Evolutionary conservation across 2,329 filamentous ascomycete species (phyloP), one percentile per base, ranked within the genome.

Genomic region (Mollisiaceae sp.): DNA sequence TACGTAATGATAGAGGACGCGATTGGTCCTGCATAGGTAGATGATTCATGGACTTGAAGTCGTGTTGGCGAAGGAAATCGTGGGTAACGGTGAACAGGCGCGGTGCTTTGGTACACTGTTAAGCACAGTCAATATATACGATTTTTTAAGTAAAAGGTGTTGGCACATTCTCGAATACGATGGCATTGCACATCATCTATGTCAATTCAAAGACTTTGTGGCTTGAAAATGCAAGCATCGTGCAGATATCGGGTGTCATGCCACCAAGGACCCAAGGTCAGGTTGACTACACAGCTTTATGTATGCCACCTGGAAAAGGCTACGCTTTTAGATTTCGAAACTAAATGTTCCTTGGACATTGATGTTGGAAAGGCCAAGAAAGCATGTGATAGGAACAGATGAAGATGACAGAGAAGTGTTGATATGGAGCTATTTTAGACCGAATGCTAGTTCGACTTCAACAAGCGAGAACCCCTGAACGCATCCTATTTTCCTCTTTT

Each of bases 381-480:
- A 15, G 12, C 6, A 15, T 43, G 15, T 2, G 6, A 43, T 43
- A 15, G 41, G 15, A n/a, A 43, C 11, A 43, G 41, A 43, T 43
- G 41, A 43, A 18, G 8, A 43, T 6, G n/a, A 43, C 6, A 18
- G 8, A 18, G 41, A 43, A 43, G 41, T 18, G 2, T n/a, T 43
- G 12, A 6, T 18, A 15, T 43, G 27, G n/a, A 15, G 12, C 41
- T 8, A 43, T 43, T 18, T 43, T 15, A 43, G 41, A 4, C 14
- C 41, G 11, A 43, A 43, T 4, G 41, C 41, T 43, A 43, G 14
- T 2, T 4, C 15, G n/a, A 43, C 22, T 50, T 22, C 45, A 50
- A 20, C n/a, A 50, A 50, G 45, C 45, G 45, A 50, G 45, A 32
- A 32, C 45, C 45, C 45, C 45, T 50, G 45, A 50, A 14, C n/a